Evolutionary conservation across 345 rosid genomes (phyloP).

Genomic region (Mercurialis annua): DNA sequence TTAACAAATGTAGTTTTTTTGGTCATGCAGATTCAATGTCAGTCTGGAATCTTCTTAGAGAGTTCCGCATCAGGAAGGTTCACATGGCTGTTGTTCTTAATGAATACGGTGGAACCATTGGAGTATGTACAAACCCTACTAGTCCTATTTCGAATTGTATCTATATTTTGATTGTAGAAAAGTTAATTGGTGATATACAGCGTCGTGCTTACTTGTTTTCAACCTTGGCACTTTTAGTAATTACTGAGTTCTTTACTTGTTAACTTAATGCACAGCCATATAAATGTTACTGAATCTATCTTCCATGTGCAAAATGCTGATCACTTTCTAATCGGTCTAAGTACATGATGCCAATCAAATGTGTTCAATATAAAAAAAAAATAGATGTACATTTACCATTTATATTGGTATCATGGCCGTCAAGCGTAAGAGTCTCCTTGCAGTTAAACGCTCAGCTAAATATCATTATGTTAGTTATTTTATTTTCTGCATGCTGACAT

Average conservation of each 20-base stretch:
- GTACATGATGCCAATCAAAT: background rate
- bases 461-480: constrained; percentile 5
- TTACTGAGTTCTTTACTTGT: background rate
- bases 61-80: constrained; percentile 96
- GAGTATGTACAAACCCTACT: constrained; percentile 52
- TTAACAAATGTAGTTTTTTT: constrained; percentile 16
- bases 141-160: background rate
- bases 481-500: constrained; percentile 9
- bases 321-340: background rate
- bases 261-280: background rate
- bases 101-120: constrained; percentile 97
- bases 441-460: constrained; percentile 2
- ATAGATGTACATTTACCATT: background rate
- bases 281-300: background rate
- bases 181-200: constrained; percentile 3
- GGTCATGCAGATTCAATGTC: constrained; percentile 91
- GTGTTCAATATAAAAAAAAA: background rate
- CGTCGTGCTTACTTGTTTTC: background rate
- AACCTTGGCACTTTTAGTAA: background rate
- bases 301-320: background rate
- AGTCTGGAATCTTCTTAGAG: constrained; percentile 99
- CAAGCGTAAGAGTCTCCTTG: background rate
- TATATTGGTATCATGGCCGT: background rate
- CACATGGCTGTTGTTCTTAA: constrained; percentile 99
- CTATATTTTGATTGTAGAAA: background rate